phyloP scores from a whole-genome alignment of 2,329 filamentous ascomycete species.

The Paracoccidioides lutzii region DNA sequence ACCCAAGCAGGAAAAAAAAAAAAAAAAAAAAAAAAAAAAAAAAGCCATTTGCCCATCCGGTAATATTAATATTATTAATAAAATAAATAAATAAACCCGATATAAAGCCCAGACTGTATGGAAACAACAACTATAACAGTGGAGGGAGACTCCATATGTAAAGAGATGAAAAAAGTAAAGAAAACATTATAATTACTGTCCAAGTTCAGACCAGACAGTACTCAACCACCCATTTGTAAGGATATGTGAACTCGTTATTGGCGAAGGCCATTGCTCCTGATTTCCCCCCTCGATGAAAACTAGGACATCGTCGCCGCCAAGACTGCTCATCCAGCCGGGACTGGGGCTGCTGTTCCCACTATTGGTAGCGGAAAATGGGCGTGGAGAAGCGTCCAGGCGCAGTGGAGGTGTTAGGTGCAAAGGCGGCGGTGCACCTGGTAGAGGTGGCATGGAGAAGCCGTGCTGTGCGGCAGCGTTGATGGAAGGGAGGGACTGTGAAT shows the following conservation, averaged over 20 bases:
- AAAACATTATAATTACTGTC: neutral
- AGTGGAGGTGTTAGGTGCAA: conserved; percentile 1
- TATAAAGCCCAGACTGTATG: no score
- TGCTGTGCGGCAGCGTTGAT: conserved; percentile 27
- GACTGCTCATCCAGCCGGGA: conserved; percentile 5
- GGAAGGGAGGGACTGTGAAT: conserved; percentile 16
- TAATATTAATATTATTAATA: neutral
- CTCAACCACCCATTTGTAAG: conserved; percentile 7
- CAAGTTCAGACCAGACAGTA: conserved; percentile 4
- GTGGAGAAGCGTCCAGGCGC: neutral
- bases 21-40: neutral
- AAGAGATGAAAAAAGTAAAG: neutral
- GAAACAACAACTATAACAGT: no score
- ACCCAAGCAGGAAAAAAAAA: neutral
- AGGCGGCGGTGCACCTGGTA: conserved; percentile 3
- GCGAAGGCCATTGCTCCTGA: conserved; percentile 8
- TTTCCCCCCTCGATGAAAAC: conserved; percentile 10
- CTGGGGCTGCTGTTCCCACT: neutral
- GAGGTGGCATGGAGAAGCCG: conserved; percentile 17
- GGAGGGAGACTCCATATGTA: no score
- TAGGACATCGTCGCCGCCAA: conserved; percentile 12
- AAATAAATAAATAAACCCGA: no score
- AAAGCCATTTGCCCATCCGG: neutral
- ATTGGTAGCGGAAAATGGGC: neutral
- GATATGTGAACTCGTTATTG: neutral